A percentile compares a stretch with the other conserved stretches of the same genome.
phyloP scores from a whole-genome alignment of 495 filamentous ascomycete species.

The Rusavskia elegans region DNA sequence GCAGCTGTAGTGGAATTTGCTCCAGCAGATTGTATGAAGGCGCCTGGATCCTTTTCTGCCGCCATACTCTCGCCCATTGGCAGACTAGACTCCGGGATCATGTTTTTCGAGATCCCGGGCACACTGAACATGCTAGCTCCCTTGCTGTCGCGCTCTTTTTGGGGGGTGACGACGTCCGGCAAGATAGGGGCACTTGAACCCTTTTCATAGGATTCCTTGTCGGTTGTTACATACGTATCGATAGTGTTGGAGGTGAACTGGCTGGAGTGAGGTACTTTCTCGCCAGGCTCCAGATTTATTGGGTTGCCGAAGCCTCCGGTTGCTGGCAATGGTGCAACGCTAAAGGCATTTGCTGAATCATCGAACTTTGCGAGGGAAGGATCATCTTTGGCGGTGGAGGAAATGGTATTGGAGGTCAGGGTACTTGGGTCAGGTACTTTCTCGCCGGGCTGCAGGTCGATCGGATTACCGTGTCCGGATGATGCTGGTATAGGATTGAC shows the following conservation, averaged over 20 bases:
- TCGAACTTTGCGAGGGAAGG: slow-evolving; percentile 8
- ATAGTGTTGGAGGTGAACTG: slow-evolving; percentile 35
- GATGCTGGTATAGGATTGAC: slow-evolving; percentile 65
- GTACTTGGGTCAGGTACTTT: slow-evolving; percentile 49
- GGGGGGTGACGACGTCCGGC: slow-evolving; percentile 27
- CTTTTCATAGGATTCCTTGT: slow-evolving; percentile 73
- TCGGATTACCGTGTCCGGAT: slow-evolving; percentile 60
- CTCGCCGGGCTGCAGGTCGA: slow-evolving; percentile 65
- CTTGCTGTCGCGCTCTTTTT: slow-evolving; percentile 25
- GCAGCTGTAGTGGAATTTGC: too few relatives aligned
- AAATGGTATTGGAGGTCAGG: slow-evolving; percentile 28
- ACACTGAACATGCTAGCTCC: slow-evolving; percentile 39
- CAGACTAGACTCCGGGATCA: slow-evolving; percentile 79
- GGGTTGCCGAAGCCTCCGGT: slow-evolving; percentile 49
- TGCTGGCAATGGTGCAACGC: slow-evolving; percentile 37
- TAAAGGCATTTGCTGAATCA: slow-evolving; percentile 10
- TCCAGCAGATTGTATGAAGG: slow-evolving; percentile 9
- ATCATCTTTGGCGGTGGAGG: slow-evolving; percentile 23
- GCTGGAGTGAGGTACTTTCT: slow-evolving; percentile 41
- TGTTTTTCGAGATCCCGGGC: slow-evolving; percentile 42
- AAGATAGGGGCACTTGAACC: slow-evolving; percentile 40
- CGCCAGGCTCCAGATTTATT: slow-evolving; percentile 47
- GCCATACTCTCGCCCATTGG: slow-evolving; percentile 37
- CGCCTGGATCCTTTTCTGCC: slow-evolving; percentile 17
- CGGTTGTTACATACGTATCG: slow-evolving; percentile 49